Conservation (phyloP, 495 filamentous ascomycete species). For the Penicillium chermesinum region DNA sequence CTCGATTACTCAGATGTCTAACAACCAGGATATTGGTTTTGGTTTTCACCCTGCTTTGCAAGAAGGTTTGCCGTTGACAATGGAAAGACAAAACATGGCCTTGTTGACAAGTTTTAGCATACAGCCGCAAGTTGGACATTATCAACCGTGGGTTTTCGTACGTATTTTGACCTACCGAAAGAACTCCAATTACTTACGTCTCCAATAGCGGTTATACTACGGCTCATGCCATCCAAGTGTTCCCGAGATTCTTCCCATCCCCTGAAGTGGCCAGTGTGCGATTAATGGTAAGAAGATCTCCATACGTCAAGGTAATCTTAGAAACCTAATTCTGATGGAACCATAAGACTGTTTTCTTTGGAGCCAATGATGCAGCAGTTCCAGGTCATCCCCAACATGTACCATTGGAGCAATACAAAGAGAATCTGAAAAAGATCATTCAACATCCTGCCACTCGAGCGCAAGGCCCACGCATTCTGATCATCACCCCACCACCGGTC, state of each 20-base stretch:
- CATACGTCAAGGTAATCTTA: slow-evolving; percentile 1
- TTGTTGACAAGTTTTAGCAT: slow-evolving; percentile 37
- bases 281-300: slow-evolving; percentile 53
- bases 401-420: slow-evolving; percentile 63
- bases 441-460: slow-evolving; percentile 60
- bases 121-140: slow-evolving; percentile 60
- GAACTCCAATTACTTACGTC: too few relatives aligned
- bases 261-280: slow-evolving; percentile 53
- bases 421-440: slow-evolving; percentile 65
- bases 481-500: slow-evolving; percentile 75
- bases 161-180: slow-evolving; percentile 5
- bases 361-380: slow-evolving; percentile 80
- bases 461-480: slow-evolving; percentile 66
- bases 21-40: slow-evolving; percentile 56
- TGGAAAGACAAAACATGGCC: background rate
- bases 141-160: slow-evolving; percentile 63
- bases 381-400: slow-evolving; percentile 62
- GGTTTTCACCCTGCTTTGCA: slow-evolving; percentile 67
- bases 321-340: slow-evolving; percentile 1
- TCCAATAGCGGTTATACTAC: slow-evolving; percentile 60
- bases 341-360: slow-evolving; percentile 69
- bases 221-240: slow-evolving; percentile 53
- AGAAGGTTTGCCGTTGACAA: slow-evolving; percentile 47
- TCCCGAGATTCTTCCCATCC: slow-evolving; percentile 53
- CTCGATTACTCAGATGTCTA: slow-evolving; percentile 65